Evolutionary conservation across 2,329 filamentous ascomycete species (phyloP), one percentile per base, ranked within the genome.

Genomic region (Aspergillus novofumigatus): DNA sequence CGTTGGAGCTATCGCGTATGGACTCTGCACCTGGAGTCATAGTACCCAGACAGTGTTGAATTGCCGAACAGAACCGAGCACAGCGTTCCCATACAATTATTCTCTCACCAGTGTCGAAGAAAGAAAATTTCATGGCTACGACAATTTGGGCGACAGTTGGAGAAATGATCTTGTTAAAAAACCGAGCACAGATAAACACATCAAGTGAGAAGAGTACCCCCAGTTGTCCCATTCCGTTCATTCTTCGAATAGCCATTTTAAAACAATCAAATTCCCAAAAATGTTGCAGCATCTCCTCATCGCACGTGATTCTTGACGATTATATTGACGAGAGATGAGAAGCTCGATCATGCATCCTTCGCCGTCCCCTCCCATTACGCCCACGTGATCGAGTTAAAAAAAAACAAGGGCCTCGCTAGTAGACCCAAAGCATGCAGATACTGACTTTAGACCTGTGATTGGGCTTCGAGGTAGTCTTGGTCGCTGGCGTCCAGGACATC

Each of bases 401-500:
- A 17, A 52, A 35, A 51, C 14, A 35, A 52, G 14, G 32, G 32
- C 32, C 32, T 35, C 4, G 32, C 6, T 29, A 48, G 49, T 49
- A 45, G 58, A 59, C 56, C 53, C 49, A 45, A 53, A 60, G 41
- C 14, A 23, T 23, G 42, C 41, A 21, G 41, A 11, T 10, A 23
- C 20, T 21, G 21, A 45, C 21, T 11, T 26, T 17, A 47, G 8
- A 25, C 11, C 44, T 26, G 44, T 8, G 69, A 67, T 41, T 66
- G 65, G 25, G 68, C 84, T 60, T 82, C 81, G 52, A 85, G 73
- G 64, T 83, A 88, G 72, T 97, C 93, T 73, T 96, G 90, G 65
- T 97, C 93, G 58, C 91, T 96, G 47, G 92, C 93, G 77, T 97
- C 92, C 49, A 97, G 85, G 63, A 97, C 92, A 69, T 99, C 94